phyloP scores from a whole-genome alignment of 306 rosid genomes.

The Carpinus viminea region DNA sequence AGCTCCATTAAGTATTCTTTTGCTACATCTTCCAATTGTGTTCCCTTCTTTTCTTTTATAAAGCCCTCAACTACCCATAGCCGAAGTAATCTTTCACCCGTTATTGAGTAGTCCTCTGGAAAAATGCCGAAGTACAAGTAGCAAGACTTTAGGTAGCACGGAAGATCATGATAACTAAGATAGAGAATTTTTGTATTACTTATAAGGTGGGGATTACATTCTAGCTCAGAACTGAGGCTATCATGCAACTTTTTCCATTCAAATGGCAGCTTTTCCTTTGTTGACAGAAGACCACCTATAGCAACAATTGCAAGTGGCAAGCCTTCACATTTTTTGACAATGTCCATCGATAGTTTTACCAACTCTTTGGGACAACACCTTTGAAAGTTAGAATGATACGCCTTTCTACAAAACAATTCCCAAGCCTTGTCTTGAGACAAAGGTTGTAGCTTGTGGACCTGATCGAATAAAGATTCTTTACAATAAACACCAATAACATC shows the following conservation, averaged over 20 bases:
- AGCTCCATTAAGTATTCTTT: slow-evolving; percentile 15
- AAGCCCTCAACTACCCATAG: slow-evolving; percentile 23
- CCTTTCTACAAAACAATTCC: neutral
- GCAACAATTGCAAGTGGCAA: slow-evolving; percentile 27
- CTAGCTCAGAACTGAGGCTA: slow-evolving; percentile 1
- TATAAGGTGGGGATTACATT: slow-evolving; percentile 7
- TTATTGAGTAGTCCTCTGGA: slow-evolving; percentile 16
- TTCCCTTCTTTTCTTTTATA: neutral
- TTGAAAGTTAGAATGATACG: neutral
- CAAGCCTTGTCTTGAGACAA: neutral
- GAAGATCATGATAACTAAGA: slow-evolving; percentile 19
- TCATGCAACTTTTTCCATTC: slow-evolving; percentile 13
- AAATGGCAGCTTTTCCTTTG: neutral
- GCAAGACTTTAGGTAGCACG: slow-evolving; percentile 21
- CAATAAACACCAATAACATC: neutral
- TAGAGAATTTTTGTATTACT: neutral
- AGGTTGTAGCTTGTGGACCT: slow-evolving; percentile 1
- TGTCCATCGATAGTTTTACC: neutral
- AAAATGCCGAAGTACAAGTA: slow-evolving; percentile 27
- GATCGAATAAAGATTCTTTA: neutral
- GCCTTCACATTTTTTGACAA: slow-evolving; percentile 17
- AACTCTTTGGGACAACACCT: neutral
- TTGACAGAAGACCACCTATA: slow-evolving; percentile 12
- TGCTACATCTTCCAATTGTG: neutral
- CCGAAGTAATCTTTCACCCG: neutral